Evolutionary conservation across 179 eudicot genomes (phyloP).

Genomic region (Spergularia azorica): DNA sequence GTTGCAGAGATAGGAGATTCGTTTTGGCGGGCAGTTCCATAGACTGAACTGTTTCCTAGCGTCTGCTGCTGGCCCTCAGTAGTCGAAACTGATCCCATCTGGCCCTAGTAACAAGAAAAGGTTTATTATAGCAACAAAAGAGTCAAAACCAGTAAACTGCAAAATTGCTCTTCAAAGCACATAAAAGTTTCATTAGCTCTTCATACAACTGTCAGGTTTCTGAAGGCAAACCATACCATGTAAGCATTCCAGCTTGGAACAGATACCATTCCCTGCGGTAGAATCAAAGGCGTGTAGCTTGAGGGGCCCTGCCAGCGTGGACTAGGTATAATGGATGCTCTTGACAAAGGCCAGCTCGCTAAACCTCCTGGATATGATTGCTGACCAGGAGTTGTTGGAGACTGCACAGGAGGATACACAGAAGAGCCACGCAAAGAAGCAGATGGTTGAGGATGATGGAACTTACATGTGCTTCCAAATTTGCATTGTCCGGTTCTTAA

Average conservation of each 20-base stretch:
- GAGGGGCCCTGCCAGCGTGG: conserved; percentile 97
- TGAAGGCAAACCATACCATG: conserved; percentile 54
- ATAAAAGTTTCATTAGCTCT: background rate
- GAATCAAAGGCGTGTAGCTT: conserved; percentile 73
- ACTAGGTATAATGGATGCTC: conserved; percentile 75
- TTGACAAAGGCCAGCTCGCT: conserved; percentile 74
- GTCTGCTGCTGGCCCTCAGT: conserved; percentile 67
- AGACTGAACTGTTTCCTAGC: conserved; percentile 49
- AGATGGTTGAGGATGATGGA: conserved; percentile 96
- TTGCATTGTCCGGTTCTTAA: conserved; percentile 96
- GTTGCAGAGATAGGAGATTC: conserved; percentile 56
- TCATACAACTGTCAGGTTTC: background rate
- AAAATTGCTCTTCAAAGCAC: background rate
- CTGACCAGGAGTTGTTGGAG: conserved; percentile 80
- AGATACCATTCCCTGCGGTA: conserved; percentile 89
- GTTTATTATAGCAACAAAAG: background rate
- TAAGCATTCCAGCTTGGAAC: conserved; percentile 88
- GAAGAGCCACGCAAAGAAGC: conserved; percentile 82
- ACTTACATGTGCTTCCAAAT: conserved; percentile 93
- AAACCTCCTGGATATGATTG: conserved; percentile 73
- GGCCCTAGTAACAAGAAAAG: conserved; percentile 48
- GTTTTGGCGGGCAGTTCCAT: conserved; percentile 53
- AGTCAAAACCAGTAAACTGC: background rate
- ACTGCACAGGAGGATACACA: conserved; percentile 78
- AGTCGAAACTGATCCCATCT: conserved; percentile 67